phyloP scores from a whole-genome alignment of 257 asterid genomes.

The Jasminum sambac region DNA sequence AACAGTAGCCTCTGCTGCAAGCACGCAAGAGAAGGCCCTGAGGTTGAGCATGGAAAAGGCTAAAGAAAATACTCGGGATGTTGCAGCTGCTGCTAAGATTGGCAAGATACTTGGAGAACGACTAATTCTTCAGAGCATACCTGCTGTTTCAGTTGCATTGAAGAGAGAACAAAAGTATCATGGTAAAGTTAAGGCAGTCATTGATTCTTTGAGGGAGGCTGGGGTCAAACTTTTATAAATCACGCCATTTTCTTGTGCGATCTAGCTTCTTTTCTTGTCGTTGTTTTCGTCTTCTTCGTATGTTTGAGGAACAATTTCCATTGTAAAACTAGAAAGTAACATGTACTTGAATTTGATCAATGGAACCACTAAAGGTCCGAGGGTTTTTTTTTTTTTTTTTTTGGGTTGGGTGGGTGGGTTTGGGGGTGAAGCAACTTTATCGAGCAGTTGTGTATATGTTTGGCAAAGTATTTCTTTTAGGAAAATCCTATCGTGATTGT shows the following conservation, averaged over 20 bases:
- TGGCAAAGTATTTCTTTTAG: too few relatives aligned
- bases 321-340: too few relatives aligned
- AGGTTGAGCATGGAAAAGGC: conserved; percentile 61
- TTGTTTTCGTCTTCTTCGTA: neutral
- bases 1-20: conserved; percentile 86
- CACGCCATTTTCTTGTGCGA: neutral
- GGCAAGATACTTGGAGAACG: conserved; percentile 85
- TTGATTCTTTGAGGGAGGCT: conserved; percentile 65
- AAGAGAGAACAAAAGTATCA: conserved; percentile 83
- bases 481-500: too few relatives aligned
- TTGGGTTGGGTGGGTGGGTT: too few relatives aligned
- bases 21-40: conserved; percentile 87
- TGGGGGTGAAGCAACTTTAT: too few relatives aligned
- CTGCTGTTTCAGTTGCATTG: conserved; percentile 67
- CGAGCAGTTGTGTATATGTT: too few relatives aligned
- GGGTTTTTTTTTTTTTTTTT: too few relatives aligned
- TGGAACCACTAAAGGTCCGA: too few relatives aligned
- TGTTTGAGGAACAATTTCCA: neutral
- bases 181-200: conserved; percentile 85
- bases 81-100: conserved; percentile 90
- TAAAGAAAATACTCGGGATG: conserved; percentile 71
- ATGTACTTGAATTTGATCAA: too few relatives aligned
- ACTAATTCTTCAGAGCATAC: conserved; percentile 55
- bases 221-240: conserved; percentile 65
- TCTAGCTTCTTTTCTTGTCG: conserved; percentile 16